These are phyloP conservation scores for Quercus dentata DNA, from an alignment of 306 rosid genomes.

Conservation along the genomic window DNA sequence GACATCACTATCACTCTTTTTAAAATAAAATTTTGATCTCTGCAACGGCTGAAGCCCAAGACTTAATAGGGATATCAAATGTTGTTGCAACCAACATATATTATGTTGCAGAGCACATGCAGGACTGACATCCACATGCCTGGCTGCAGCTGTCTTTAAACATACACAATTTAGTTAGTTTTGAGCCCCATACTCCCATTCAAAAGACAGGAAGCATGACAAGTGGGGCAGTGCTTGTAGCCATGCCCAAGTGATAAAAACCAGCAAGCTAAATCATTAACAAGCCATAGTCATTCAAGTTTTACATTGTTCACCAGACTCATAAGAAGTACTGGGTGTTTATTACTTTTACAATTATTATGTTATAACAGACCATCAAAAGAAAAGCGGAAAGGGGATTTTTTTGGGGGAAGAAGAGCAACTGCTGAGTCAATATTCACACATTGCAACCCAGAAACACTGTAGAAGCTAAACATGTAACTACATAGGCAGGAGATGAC, in stretches of 20 bases:
- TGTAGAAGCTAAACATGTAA: no score
- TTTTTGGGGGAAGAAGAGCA: no score
- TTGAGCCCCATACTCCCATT: neutral
- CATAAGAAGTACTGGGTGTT: neutral
- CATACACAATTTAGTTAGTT: neutral
- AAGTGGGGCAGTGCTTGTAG: neutral
- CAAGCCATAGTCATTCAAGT: neutral
- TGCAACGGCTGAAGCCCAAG: no score
- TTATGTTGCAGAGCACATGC: no score
- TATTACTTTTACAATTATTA: no score
- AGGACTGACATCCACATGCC: neutral
- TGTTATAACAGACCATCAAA: no score
- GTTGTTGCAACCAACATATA: no score
- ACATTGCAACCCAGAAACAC: no score
- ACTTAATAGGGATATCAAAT: no score
- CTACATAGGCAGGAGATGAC: no score
- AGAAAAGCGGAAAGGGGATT: no score
- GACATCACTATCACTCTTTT: neutral
- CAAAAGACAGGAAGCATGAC: neutral
- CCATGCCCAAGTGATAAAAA: neutral
- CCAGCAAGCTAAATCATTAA: neutral
- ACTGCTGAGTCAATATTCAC: no score
- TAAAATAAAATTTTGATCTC: neutral
- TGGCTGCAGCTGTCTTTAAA: neutral
- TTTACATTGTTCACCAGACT: neutral